phyloP scores from a whole-genome alignment of 1,284 basidiomycete species.

The Cystobasidium pallidum region DNA sequence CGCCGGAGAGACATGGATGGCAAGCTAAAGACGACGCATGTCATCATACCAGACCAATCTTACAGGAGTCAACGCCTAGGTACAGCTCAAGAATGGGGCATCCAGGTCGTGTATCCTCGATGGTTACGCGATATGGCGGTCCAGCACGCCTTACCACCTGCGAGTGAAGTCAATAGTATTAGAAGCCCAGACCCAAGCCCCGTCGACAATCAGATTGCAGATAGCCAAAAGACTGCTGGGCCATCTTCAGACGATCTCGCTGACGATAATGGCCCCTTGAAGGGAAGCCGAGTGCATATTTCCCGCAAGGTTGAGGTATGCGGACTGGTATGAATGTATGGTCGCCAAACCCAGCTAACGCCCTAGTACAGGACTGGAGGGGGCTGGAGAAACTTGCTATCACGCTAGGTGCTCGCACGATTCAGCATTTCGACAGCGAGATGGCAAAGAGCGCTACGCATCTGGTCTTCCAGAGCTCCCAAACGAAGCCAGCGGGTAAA shows the following conservation, averaged over 20 bases:
- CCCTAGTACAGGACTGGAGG: not conserved
- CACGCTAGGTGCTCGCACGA: not conserved
- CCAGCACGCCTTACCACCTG: not conserved
- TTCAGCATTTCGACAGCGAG: not conserved
- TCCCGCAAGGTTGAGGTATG: not conserved
- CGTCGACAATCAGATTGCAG: not conserved
- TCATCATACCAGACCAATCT: constrained; percentile 18
- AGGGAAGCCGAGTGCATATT: constrained; percentile 4
- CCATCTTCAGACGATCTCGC: constrained; percentile 3
- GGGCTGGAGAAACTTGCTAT: not conserved
- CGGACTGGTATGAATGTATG: not conserved
- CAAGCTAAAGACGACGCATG: constrained; percentile 31
- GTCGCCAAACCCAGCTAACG: not conserved
- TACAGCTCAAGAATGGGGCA: constrained; percentile 31
- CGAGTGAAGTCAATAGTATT: not conserved
- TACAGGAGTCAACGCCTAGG: constrained; percentile 23
- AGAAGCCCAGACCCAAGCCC: not conserved
- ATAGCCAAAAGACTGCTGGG: not conserved
- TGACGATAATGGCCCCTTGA: not conserved
- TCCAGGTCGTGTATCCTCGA: constrained; percentile 11
- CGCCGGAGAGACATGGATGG: not conserved
- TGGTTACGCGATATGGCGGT: constrained; percentile 22
- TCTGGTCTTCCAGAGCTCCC: constrained; percentile 14
- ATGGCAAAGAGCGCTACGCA: constrained; percentile 23
- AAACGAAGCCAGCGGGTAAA: not conserved